Percentiles rank a stretch among this genome's conserved stretches.
Conservation (phyloP, 176 grass and related monocot genomes). For the Avena insularis region DNA sequence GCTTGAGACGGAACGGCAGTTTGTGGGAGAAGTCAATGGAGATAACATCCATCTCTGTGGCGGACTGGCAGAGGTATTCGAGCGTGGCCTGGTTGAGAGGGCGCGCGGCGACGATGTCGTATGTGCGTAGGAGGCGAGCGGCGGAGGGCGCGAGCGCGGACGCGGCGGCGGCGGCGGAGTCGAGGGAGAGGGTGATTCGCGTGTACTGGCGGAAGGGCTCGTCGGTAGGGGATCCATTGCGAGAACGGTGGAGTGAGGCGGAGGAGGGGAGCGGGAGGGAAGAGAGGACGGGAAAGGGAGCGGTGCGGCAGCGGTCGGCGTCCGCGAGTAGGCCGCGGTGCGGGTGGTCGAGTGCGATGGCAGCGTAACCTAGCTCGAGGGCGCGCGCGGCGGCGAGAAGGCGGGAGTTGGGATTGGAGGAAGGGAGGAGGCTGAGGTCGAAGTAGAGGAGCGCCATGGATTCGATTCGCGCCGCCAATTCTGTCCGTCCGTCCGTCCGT, state of each 20-base stretch:
- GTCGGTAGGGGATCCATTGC: conserved; percentile 35
- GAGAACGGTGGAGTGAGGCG: conserved; percentile 57
- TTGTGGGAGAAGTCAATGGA: conserved; percentile 77
- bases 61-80: conserved; percentile 68
- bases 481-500: too few relatives aligned
- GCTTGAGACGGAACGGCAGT: conserved; percentile 76
- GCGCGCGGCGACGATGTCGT: conserved; percentile 70
- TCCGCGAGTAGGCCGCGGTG: conserved; percentile 70
- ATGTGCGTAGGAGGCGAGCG: conserved; percentile 56
- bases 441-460: conserved; percentile 55
- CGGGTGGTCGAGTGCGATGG: conserved; percentile 58
- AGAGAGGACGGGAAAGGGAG: conserved; percentile 57
- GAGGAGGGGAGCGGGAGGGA: conserved; percentile 58
- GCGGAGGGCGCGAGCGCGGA: conserved; percentile 51
- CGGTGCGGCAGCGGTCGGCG: conserved; percentile 53
- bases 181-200: conserved; percentile 67
- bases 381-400: conserved; percentile 38
- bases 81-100: conserved; percentile 68
- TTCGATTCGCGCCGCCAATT: conserved; percentile 11
- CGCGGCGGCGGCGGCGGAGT: conserved; percentile 44
- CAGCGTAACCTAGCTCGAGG: conserved; percentile 44
- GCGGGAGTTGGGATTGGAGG: conserved; percentile 11
- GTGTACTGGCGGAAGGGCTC: conserved; percentile 75
- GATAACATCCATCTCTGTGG: conserved; percentile 60
- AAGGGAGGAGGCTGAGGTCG: conserved; percentile 61